Evolutionary conservation across 2,329 filamentous ascomycete genomes (phyloP), one percentile per base, ranked within the genome.

Genomic region (Ceratocystis alfenasii): DNA sequence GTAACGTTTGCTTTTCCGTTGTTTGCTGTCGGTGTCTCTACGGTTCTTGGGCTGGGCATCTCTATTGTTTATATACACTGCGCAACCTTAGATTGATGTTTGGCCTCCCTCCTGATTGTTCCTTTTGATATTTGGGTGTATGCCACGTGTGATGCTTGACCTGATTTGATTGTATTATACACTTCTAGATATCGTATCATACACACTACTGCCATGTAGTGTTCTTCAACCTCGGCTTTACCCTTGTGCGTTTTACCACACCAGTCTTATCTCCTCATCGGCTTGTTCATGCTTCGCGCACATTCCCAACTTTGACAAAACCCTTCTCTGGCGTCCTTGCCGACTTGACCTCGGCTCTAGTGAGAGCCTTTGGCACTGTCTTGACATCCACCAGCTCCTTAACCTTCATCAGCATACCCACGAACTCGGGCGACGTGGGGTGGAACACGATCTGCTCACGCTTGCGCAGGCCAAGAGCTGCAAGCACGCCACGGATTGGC

Each of bases 401-500:
- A 71, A 96, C 90, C 76, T 88, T 87, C 81, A 96, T 87, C 73
- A 96, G 90, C 79, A 95, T 90, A 74, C 92, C 92, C 8, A 92
- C 92, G 69, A 90, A 85, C 70, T 90, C 86, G 53, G 86, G 84
- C 68, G 83, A 83, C 68, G 95, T 90, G 46, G 89, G 88, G 76
- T 95, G 88, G 80, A 95, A 96, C 72, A 96, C 92, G 65, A 89
- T 93, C 73, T 86, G 86, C 82, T 87, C 86, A 72, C 92, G 88
- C 75, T 88, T 89, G 72, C 87, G 88, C 69, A 96, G 84, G 66
- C 92, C 92, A 68, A 96, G 87, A 20, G 92, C 89, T 69, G 86
- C 82, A 66, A 96, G 88, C 22, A 93, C 89, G 73, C 88, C 90
- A 74, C 85, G 83, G 68, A 87, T 89, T 73, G 89, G 87, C 72